These are phyloP conservation scores for Madurella fahalii DNA, from an alignment of 2,329 filamentous ascomycete species.

Conservation along the genomic window DNA sequence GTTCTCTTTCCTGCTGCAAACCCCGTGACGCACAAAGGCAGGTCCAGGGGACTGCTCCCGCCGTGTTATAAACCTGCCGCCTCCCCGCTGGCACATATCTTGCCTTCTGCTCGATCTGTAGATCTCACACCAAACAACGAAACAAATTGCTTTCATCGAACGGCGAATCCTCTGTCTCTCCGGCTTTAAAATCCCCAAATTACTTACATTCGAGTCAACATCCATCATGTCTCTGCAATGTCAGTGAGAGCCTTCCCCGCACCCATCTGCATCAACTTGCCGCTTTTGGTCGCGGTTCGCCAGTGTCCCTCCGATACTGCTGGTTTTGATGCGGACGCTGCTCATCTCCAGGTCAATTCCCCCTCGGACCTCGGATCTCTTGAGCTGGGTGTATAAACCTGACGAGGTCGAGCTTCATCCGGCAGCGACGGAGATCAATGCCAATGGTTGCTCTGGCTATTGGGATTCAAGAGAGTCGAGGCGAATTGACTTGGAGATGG, in stretches of 20 bases:
- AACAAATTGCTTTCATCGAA: background rate
- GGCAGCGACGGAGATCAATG: background rate
- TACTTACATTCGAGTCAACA: slow-evolving; percentile 7
- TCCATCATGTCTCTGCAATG: slow-evolving; percentile 57
- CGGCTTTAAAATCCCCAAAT: slow-evolving; percentile 1
- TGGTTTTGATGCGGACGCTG: background rate
- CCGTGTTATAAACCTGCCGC: slow-evolving; percentile 20
- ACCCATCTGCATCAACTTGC: background rate
- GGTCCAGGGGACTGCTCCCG: background rate
- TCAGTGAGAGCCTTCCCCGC: slow-evolving; percentile 33
- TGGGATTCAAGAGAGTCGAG: background rate
- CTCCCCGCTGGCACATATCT: slow-evolving; percentile 1
- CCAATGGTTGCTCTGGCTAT: background rate
- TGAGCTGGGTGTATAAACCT: background rate
- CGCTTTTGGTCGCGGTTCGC: background rate
- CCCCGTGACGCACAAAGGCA: slow-evolving; percentile 26
- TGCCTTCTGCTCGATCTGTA: slow-evolving; percentile 11
- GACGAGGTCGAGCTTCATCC: background rate
- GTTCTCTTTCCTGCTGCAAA: slow-evolving; percentile 1
- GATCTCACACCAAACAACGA: slow-evolving; percentile 1
- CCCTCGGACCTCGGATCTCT: background rate
- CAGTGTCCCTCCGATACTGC: background rate
- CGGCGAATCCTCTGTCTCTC: background rate
- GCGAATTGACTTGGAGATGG: background rate
- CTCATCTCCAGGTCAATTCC: background rate